Evolutionary conservation across 352 stramenopile species (phyloP), one percentile per base, ranked within the genome.

Genomic region (Phytophthora sojae): DNA sequence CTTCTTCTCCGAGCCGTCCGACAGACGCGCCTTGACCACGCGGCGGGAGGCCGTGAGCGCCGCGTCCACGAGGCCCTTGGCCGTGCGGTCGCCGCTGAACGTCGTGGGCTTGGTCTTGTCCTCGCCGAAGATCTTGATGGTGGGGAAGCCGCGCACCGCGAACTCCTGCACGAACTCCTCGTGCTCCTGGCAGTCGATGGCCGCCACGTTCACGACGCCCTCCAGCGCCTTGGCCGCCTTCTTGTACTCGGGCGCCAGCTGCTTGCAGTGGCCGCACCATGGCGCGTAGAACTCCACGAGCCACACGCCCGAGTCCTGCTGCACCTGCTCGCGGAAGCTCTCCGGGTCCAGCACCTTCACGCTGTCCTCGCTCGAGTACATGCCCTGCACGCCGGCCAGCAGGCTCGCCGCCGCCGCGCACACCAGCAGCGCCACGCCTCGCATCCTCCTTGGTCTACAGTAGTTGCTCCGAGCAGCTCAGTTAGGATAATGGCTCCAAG

Each of bases 201-300:
- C 91, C 39, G 86, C 96, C 19, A 98, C 73, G 37, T 97, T 97
- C 30, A 98, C 94, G 30, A 97, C 83, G 30, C 92, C 92, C 17
- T 94, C 82, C 4, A 98, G 76, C 47, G 88, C 89, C 71, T 93
- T 93, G 29, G 95, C 93, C 3, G 92, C 93, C 63, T 96, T 94
- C 78, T 96, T 93, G 86, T 90, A 98, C 73, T 98, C 93, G 1
- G 95, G 95, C 19, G 89, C 88, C 42, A 99, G 85, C 64, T 89
- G 85, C 82, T 98, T 97, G 85, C 96, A 99, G 80, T 99, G 96
- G 37, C 96, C 96, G 64, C 94, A 98, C 94, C 94, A 99, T 45
- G 95, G 95, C 54, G 96, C 96, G 57, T 97, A 98, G 70, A 99
- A 99, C 76, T 98, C 92, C 19, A 99, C 93, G n/a, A 99, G 57